Evolutionary conservation across 2,329 filamentous ascomycete species (phyloP).

Genomic region (Colletotrichum trifolii): DNA sequence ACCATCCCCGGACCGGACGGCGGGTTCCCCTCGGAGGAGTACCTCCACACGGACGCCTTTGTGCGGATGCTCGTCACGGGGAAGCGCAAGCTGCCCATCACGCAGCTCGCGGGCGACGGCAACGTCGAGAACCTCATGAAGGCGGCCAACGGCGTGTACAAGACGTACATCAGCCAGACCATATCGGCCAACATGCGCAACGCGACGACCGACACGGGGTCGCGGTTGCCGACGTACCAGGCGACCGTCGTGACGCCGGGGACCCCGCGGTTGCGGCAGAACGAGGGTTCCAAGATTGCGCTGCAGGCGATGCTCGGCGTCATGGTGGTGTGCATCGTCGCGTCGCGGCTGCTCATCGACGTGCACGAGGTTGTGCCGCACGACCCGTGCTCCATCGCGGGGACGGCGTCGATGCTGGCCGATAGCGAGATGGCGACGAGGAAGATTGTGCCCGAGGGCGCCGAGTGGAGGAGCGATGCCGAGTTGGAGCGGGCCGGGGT

Average conservation of each 20-base stretch:
- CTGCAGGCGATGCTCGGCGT: slow-evolving; percentile 44
- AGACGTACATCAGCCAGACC: slow-evolving; percentile 42
- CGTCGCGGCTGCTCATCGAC: slow-evolving; percentile 39
- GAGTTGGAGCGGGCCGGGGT: slow-evolving; percentile 37
- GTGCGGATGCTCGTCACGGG: slow-evolving; percentile 37
- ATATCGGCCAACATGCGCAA: slow-evolving; percentile 42
- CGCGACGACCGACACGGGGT: slow-evolving; percentile 16
- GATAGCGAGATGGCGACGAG: slow-evolving; percentile 41
- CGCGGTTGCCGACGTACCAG: slow-evolving; percentile 26
- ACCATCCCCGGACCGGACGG: not conserved
- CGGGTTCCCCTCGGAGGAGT: slow-evolving; percentile 2
- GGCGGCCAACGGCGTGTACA: slow-evolving; percentile 39
- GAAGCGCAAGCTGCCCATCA: slow-evolving; percentile 29
- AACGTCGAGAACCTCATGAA: slow-evolving; percentile 36
- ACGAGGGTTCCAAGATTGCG: slow-evolving; percentile 42
- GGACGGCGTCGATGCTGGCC: slow-evolving; percentile 42
- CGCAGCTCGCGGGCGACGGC: slow-evolving; percentile 32
- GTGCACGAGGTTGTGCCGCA: slow-evolving; percentile 42
- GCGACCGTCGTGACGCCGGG: slow-evolving; percentile 29
- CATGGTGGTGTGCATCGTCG: slow-evolving; percentile 42
- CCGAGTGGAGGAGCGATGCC: slow-evolving; percentile 41
- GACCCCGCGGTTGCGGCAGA: slow-evolving; percentile 40
- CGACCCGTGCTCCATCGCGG: slow-evolving; percentile 45
- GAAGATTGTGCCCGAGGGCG: slow-evolving; percentile 39
- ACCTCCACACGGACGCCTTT: slow-evolving; percentile 33